These are phyloP conservation scores for Aureococcus anophagefferens DNA, from an alignment of 108 stramenopile species.

Conservation along the genomic window DNA sequence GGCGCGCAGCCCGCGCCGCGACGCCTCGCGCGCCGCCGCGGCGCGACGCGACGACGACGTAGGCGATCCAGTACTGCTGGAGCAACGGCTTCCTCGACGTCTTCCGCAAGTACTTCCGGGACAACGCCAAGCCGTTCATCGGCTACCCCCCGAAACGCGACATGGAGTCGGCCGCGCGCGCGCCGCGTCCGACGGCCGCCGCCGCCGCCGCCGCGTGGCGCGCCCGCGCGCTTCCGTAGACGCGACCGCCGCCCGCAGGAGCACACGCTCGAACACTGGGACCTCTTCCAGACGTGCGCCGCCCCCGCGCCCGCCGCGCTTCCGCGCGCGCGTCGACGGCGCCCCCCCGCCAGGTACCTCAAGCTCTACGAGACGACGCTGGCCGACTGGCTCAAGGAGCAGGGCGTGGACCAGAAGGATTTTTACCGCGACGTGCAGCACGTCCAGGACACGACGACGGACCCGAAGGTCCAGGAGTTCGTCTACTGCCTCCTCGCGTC, in stretches of 20 bases:
- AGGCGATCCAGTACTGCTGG: constrained; percentile 20
- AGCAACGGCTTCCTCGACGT: constrained; percentile 13
- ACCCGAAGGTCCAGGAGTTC: constrained; percentile 21
- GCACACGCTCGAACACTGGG: constrained; percentile 20
- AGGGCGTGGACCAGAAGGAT: constrained; percentile 3
- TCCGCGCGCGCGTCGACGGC: too few species aligned
- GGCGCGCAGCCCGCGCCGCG: too few species aligned
- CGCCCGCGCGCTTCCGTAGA: too few species aligned
- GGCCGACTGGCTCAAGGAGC: constrained; percentile 15
- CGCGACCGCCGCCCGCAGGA: neutral
- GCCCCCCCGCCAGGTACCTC: too few species aligned
- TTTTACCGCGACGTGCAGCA: constrained; percentile 11
- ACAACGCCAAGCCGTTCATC: constrained; percentile 19
- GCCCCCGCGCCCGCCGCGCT: too few species aligned
- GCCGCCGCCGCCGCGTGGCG: too few species aligned
- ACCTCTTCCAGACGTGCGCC: constrained; percentile 17
- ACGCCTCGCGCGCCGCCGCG: too few species aligned
- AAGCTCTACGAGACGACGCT: constrained; percentile 19
- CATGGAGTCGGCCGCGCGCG: constrained; percentile 2
- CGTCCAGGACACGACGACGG: constrained; percentile 4
- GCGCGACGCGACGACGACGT: too few species aligned
- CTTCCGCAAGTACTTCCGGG: constrained; percentile 16
- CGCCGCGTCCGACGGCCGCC: neutral
- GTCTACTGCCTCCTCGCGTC: constrained; percentile 22
- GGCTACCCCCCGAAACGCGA: neutral